phyloP scores from a whole-genome alignment of 768 basidiomycete species.

The Amanita inopinata region DNA sequence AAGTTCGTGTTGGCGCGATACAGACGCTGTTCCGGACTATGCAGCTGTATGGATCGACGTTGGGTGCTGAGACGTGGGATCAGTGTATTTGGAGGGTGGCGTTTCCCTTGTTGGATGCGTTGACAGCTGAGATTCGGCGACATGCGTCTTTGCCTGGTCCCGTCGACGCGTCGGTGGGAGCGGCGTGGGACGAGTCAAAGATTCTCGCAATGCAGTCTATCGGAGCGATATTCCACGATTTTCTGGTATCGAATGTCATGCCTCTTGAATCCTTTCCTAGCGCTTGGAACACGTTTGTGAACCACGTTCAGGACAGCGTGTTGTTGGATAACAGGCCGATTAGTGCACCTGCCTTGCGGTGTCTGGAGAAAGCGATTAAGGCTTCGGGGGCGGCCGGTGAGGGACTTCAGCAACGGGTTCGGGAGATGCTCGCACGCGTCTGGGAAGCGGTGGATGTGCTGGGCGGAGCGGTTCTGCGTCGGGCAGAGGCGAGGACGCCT shows the following conservation, averaged over 20 bases:
- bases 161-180: neutral
- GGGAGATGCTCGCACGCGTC: conserved; percentile 43
- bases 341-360: conserved; percentile 78
- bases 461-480: conserved; percentile 40
- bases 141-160: conserved; percentile 15
- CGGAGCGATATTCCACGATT: conserved; percentile 76
- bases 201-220: conserved; percentile 77
- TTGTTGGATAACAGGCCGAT: conserved; percentile 56
- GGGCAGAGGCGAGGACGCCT: conserved; percentile 7
- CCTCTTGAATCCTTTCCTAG: conserved; percentile 56
- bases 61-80: conserved; percentile 80
- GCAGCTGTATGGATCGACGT: conserved; percentile 84
- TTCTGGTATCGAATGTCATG: conserved; percentile 66
- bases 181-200: conserved; percentile 81
- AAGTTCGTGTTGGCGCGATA: conserved; percentile 89
- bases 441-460: conserved; percentile 67
- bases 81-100: conserved; percentile 87
- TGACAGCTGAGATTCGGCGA: conserved; percentile 46
- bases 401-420: conserved; percentile 32
- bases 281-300: conserved; percentile 70
- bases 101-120: conserved; percentile 74
- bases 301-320: conserved; percentile 62
- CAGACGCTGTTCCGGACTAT: conserved; percentile 92
- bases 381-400: conserved; percentile 37
- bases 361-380: conserved; percentile 69